These are phyloP conservation scores for Mariannaea sp. DNA, from an alignment of 2,329 filamentous ascomycete species.

Conservation along the genomic window DNA sequence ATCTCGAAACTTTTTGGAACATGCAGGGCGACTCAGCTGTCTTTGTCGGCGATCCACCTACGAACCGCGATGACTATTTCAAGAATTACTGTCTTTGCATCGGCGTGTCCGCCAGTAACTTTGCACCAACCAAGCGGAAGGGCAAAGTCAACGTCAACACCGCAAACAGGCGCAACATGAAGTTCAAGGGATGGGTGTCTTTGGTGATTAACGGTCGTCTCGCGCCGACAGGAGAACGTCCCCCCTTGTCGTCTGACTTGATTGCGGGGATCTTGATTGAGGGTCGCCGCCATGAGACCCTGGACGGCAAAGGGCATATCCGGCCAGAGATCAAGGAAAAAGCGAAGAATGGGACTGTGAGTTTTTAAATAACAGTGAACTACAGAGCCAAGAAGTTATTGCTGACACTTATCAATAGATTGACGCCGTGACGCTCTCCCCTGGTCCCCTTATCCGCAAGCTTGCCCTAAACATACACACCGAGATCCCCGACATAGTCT, in stretches of 20 bases:
- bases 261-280: slow-evolving; percentile 12
- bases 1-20: slow-evolving; percentile 19
- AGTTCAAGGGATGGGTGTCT: slow-evolving; percentile 15
- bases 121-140: slow-evolving; percentile 19
- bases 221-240: not conserved
- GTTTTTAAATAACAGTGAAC: not conserved
- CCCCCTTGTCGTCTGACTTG: slow-evolving; percentile 7
- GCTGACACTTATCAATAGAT: slow-evolving; percentile 7
- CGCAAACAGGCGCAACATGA: slow-evolving; percentile 25
- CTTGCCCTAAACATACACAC: slow-evolving; percentile 13
- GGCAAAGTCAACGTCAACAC: slow-evolving; percentile 11
- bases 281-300: not conserved
- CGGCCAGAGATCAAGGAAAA: slow-evolving; percentile 3
- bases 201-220: not conserved
- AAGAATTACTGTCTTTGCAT: slow-evolving; percentile 30
- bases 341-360: slow-evolving; percentile 4
- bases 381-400: not conserved
- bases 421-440: not conserved
- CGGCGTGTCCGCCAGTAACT: slow-evolving; percentile 29
- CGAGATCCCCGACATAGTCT: slow-evolving; percentile 9
- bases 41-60: slow-evolving; percentile 29
- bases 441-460: slow-evolving; percentile 8
- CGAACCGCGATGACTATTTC: slow-evolving; percentile 27
- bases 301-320: slow-evolving; percentile 16
- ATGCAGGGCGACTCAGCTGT: slow-evolving; percentile 28